These are phyloP conservation scores for Aegilops longissima DNA, from an alignment of 176 grass and related monocot genomes.

Conservation along the genomic window DNA sequence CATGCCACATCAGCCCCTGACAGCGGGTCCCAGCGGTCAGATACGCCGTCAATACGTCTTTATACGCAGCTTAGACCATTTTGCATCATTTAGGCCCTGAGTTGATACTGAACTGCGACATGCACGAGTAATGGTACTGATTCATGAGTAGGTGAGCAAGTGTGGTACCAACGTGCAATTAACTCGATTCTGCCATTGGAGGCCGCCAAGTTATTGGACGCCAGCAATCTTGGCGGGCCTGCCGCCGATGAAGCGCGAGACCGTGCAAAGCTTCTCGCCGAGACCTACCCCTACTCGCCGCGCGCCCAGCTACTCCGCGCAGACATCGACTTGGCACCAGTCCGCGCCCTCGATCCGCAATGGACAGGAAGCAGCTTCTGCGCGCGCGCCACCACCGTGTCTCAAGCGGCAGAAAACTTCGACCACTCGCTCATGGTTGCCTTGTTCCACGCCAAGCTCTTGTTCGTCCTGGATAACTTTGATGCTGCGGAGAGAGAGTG, in stretches of 20 bases:
- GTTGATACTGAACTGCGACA: no score
- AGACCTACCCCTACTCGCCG: not conserved
- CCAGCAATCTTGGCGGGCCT: not conserved
- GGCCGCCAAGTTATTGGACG: not conserved
- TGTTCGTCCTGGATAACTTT: slow-evolving; percentile 6
- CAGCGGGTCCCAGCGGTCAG: no score
- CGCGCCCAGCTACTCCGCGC: not conserved
- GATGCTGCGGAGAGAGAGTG: not conserved
- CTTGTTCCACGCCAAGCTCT: slow-evolving; percentile 15
- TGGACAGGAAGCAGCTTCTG: not conserved
- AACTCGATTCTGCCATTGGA: not conserved
- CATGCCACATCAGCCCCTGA: no score
- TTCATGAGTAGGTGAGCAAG: no score
- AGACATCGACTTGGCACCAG: not conserved
- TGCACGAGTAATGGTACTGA: no score
- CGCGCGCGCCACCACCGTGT: not conserved
- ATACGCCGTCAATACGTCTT: no score
- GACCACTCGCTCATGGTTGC: not conserved
- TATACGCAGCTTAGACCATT: no score
- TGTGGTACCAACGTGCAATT: no score
- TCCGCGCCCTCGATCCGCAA: not conserved
- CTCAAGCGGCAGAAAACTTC: not conserved
- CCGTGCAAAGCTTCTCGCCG: not conserved
- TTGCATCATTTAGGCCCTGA: no score
- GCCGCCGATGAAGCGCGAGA: not conserved